phyloP scores from a whole-genome alignment of 495 filamentous ascomycete species.

The Penicillium argentinense region DNA sequence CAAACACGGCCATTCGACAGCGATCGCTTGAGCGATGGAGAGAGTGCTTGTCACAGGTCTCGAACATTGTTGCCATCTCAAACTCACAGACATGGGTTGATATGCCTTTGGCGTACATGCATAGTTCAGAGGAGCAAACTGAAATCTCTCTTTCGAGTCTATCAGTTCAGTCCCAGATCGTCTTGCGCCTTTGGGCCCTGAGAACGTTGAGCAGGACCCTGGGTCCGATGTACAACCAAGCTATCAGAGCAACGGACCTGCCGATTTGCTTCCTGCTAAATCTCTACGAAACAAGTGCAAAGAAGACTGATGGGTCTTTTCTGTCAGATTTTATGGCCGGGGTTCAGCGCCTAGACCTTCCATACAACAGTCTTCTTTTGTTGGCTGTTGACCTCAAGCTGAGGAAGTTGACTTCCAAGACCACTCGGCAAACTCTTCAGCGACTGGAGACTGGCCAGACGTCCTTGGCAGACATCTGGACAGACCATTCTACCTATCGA shows the following conservation, averaged over 20 bases:
- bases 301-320: conserved; percentile 19
- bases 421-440: conserved; percentile 24
- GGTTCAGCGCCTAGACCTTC: conserved; percentile 34
- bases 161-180: conserved; percentile 27
- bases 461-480: conserved; percentile 34
- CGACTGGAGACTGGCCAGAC: conserved; percentile 30
- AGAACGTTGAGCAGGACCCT: conserved; percentile 27
- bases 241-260: conserved; percentile 19
- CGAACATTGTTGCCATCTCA: conserved; percentile 21
- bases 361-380: conserved; percentile 31
- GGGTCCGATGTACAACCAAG: conserved; percentile 23
- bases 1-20: conserved; percentile 8
- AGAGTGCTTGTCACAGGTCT: conserved; percentile 25
- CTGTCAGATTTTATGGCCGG: conserved; percentile 29
- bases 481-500: conserved; percentile 26
- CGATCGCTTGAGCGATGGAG: conserved; percentile 33
- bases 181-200: conserved; percentile 41
- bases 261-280: conserved; percentile 30
- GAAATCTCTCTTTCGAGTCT: not conserved
- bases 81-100: conserved; percentile 30
- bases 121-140: not conserved
- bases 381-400: conserved; percentile 29
- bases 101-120: conserved; percentile 9
- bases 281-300: conserved; percentile 24
- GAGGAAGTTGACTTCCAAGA: conserved; percentile 23